A percentile compares a stretch with the other conserved stretches of the same genome.
These are phyloP conservation scores for Oxalis stricta DNA, from an alignment of 441 rosid species.

Conservation along the genomic window DNA sequence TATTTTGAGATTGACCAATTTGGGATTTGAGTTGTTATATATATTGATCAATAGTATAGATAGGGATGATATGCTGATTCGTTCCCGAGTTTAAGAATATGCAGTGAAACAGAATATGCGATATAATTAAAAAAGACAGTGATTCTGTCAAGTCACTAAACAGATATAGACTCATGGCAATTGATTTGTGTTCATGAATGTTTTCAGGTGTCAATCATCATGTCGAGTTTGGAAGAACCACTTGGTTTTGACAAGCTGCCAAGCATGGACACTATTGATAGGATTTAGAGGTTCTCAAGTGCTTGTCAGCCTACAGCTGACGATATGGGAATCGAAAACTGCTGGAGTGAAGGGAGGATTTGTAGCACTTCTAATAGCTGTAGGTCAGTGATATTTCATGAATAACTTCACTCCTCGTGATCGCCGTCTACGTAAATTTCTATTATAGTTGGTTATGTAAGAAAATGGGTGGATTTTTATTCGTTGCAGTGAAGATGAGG, in stretches of 20 bases:
- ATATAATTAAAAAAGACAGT: slow-evolving; percentile 10
- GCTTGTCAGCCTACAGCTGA: slow-evolving; percentile 59
- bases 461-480: slow-evolving; percentile 4
- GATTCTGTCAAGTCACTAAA: too few species aligned
- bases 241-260: slow-evolving; percentile 79
- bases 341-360: slow-evolving; percentile 72
- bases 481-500: slow-evolving; percentile 53
- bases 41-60: too few species aligned
- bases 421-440: too few species aligned
- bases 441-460: not conserved
- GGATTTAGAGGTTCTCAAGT: slow-evolving; percentile 69
- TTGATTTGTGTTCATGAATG: slow-evolving; percentile 7
- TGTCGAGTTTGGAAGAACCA: slow-evolving; percentile 96
- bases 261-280: slow-evolving; percentile 72
- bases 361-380: slow-evolving; percentile 70
- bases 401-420: too few species aligned
- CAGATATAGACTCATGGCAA: slow-evolving; percentile 9
- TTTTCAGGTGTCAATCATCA: slow-evolving; percentile 33
- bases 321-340: slow-evolving; percentile 57
- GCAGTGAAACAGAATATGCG: not conserved
- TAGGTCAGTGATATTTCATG: slow-evolving; percentile 27
- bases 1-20: too few species aligned
- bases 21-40: too few species aligned
- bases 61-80: too few species aligned
- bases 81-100: too few species aligned